A percentile compares a stretch with the other conserved stretches of the same genome.
Evolutionary conservation across 352 stramenopile genomes (phyloP).

Genomic region (Globisporangium solare): DNA sequence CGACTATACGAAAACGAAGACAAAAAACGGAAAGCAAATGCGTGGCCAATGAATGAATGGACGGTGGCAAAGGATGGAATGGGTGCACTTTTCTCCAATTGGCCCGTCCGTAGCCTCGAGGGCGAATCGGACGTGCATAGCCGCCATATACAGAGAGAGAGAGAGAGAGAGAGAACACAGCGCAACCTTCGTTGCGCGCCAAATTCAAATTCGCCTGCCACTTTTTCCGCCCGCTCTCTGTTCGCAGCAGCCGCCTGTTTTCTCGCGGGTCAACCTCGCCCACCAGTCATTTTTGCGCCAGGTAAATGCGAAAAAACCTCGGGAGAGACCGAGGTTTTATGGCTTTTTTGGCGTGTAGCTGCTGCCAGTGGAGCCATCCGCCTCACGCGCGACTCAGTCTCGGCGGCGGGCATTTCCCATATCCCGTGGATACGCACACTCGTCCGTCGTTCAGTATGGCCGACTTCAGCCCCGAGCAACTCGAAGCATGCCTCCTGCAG

Average conservation of each 20-base stretch:
- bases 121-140: not conserved
- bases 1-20: not conserved
- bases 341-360: constrained; percentile 7
- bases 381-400: constrained; percentile 1
- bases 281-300: constrained; percentile 11
- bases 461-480: constrained; percentile 78
- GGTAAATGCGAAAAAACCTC: constrained; percentile 11
- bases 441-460: constrained; percentile 34
- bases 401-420: constrained; percentile 14
- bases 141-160: not conserved
- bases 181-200: not conserved
- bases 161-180: not conserved
- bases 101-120: not conserved
- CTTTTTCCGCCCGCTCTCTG: not conserved
- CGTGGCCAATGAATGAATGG: not conserved
- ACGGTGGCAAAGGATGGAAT: not conserved
- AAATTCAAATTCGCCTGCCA: not conserved
- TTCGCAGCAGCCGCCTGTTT: not conserved
- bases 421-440: constrained; percentile 14
- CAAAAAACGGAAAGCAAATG: not conserved
- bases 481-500: constrained; percentile 83
- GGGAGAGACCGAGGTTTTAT: not conserved
- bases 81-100: not conserved
- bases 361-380: constrained; percentile 6
- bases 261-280: constrained; percentile 2